These are phyloP conservation scores for Phoma herbarum DNA, from an alignment of 2,329 filamentous ascomycete species.

Conservation along the genomic window DNA sequence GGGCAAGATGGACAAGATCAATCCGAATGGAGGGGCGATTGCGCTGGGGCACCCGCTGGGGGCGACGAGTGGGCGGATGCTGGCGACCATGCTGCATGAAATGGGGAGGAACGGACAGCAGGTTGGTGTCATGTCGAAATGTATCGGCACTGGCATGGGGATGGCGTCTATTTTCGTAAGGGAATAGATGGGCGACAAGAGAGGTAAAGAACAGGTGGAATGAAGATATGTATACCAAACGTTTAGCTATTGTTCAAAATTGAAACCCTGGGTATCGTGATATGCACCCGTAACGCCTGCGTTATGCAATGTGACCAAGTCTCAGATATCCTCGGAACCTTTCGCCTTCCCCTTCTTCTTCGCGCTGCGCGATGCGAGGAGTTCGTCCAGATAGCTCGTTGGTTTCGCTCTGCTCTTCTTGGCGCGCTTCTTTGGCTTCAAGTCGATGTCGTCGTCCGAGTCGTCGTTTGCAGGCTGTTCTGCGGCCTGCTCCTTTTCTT, in stretches of 20 bases:
- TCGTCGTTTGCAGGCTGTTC: constrained; percentile 9
- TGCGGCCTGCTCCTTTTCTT: background rate
- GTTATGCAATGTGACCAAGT: background rate
- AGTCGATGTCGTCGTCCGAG: constrained; percentile 18
- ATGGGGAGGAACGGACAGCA: constrained; percentile 72
- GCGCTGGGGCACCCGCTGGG: constrained; percentile 93
- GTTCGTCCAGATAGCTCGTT: constrained; percentile 64
- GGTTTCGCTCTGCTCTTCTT: constrained; percentile 47
- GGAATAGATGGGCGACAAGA: constrained; percentile 48
- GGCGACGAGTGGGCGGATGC: constrained; percentile 84
- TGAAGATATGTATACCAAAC: constrained; percentile 7
- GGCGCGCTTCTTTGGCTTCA: constrained; percentile 22
- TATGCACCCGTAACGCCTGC: constrained; percentile 9
- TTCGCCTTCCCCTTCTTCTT: constrained; percentile 57
- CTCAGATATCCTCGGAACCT: background rate
- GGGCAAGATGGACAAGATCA: constrained; percentile 75
- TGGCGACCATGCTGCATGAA: constrained; percentile 76
- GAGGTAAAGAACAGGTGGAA: too few relatives aligned
- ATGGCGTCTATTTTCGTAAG: constrained; percentile 62
- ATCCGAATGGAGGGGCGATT: constrained; percentile 92
- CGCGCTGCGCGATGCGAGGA: constrained; percentile 58
- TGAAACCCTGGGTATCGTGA: constrained; percentile 15
- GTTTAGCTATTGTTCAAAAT: background rate
- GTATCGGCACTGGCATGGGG: constrained; percentile 65
- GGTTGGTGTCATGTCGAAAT: constrained; percentile 91